These are phyloP conservation scores for Naematelia aurantialba DNA, from an alignment of 768 basidiomycete species.

Conservation along the genomic window DNA sequence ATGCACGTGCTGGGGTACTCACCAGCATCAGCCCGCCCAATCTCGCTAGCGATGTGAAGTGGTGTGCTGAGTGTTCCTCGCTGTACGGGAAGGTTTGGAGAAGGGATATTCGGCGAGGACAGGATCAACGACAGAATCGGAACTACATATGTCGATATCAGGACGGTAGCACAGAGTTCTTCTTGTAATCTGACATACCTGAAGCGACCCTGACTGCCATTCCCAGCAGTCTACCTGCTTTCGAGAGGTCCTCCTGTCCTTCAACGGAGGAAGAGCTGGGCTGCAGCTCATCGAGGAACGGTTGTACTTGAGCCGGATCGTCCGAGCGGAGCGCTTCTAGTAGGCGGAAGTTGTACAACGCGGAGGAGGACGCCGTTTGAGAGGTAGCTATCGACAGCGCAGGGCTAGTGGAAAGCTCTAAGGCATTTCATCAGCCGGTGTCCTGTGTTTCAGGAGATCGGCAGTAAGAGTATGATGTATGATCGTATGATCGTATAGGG, in stretches of 20 bases:
- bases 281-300: conserved; percentile 43
- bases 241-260: conserved; percentile 20
- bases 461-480: too few species aligned
- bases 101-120: conserved; percentile 9
- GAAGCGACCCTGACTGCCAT: conserved; percentile 40
- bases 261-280: conserved; percentile 15
- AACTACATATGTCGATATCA: conserved; percentile 10
- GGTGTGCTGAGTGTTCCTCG: conserved; percentile 20
- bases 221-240: conserved; percentile 22
- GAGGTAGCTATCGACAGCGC: not conserved
- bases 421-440: not conserved
- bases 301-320: conserved; percentile 38
- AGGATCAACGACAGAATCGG: conserved; percentile 26
- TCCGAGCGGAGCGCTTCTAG: conserved; percentile 44
- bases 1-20: conserved; percentile 13
- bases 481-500: not conserved
- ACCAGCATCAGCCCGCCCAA: conserved; percentile 37
- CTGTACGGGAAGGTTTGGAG: conserved; percentile 22
- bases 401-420: not conserved
- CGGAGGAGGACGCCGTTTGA: conserved; percentile 3
- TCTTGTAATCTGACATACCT: conserved; percentile 13
- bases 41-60: conserved; percentile 38
- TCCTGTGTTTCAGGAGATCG: not conserved
- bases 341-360: conserved; percentile 43
- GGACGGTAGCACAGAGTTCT: not conserved